These are phyloP conservation scores for Botrytis squamosa DNA, from an alignment of 2,329 filamentous ascomycete species.

Conservation along the genomic window DNA sequence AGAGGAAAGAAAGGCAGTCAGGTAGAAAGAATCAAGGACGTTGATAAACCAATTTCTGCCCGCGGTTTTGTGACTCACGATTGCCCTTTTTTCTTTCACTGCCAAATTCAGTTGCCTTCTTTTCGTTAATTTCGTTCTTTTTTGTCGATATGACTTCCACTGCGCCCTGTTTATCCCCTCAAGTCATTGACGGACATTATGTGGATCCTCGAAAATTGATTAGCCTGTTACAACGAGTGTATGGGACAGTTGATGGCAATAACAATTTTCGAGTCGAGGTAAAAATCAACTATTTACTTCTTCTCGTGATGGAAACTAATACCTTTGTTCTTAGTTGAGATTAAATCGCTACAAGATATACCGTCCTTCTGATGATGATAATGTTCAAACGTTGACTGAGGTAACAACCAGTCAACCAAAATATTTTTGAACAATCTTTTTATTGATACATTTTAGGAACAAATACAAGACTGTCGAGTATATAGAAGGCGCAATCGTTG, in stretches of 20 bases:
- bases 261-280: conserved; percentile 32
- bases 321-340: conserved; percentile 22
- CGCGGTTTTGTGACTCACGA: too few species aligned
- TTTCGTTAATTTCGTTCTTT: too few species aligned
- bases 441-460: background rate
- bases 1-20: too few species aligned
- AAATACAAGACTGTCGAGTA: background rate
- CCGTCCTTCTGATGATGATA: background rate
- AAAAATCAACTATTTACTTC: background rate
- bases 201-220: conserved; percentile 30
- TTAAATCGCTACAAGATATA: conserved; percentile 31
- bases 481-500: too few species aligned
- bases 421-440: background rate
- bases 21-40: too few species aligned
- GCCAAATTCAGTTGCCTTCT: too few species aligned
- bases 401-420: background rate
- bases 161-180: conserved; percentile 2
- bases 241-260: conserved; percentile 28
- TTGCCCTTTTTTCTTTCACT: too few species aligned
- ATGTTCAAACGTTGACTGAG: background rate
- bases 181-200: conserved; percentile 30
- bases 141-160: background rate
- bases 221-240: conserved; percentile 25
- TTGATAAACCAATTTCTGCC: too few species aligned
- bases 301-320: conserved; percentile 2